Base-by-base conservation (phyloP, 139 green algal genomes). In the Chlorella sorokiniana region DNA sequence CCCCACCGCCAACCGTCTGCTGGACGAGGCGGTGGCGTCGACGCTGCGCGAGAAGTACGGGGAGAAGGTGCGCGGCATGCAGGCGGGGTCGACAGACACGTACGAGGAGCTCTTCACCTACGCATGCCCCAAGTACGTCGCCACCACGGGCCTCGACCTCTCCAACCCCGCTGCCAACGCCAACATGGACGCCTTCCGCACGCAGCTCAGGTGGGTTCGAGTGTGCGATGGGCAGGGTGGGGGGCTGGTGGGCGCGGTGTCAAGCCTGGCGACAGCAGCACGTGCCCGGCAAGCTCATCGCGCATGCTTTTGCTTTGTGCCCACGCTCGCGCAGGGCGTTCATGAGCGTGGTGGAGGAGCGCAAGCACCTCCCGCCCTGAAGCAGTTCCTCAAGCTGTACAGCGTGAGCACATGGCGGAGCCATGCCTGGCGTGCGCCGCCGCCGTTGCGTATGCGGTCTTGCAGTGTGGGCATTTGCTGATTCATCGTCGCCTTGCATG, bases 41-140 rank as follows among this genome's bases (percentile, higher is more conserved):
- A 75, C 76, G 35, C 85, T 91, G 74, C 81, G 82, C 33, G 89
- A 93, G 38, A 93, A 93, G 88, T 88, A 94, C 63, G 85, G 81
- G 41, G 95, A 98, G 42, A 97, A 98, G 90, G 92, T 96, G 64
- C 54, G 80, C n/a, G 63, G 79, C 25, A 95, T 97, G 90, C 54
- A 35, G 16, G 37, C 69, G 41, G 85, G 91, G 2, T 84, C 83
- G 14, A 84, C 84, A 35, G 85, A 88, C 37, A 76, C 93, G 6
- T 98, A 92, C 76, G 95, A 99, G 83, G 96, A 98, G 82, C 90
- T 98, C 9, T 99, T 99, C 86, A 90, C 89, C 7, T 98, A 97
- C 82, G 93, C 91, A 29, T 99, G 96, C 88, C 97, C 97, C 83
- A 99, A 98, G 89, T 99, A 99, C 88, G 91, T 98, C 76, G 95